These are phyloP conservation scores for Aspergillus pseudoglaucus DNA, from an alignment of 2,329 filamentous ascomycete genomes.

Conservation along the genomic window DNA sequence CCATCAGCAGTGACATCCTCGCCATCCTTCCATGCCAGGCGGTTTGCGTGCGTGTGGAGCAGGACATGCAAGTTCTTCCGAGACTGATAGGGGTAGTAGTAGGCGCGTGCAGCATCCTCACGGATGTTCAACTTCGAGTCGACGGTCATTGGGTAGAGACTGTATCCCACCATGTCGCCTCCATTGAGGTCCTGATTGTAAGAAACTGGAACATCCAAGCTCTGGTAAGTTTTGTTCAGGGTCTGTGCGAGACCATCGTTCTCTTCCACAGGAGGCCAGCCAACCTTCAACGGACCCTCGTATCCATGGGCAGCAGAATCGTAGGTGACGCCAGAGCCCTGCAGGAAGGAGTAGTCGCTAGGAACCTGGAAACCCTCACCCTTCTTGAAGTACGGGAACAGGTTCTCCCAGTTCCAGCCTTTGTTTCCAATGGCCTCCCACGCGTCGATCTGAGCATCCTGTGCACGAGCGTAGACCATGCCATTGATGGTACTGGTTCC, in stretches of 20 bases:
- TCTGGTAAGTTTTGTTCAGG: constrained; percentile 34
- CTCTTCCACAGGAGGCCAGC: constrained; percentile 18
- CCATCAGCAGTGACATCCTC: constrained; percentile 20
- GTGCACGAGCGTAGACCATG: constrained; percentile 35
- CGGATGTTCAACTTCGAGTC: constrained; percentile 33
- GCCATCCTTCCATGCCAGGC: constrained; percentile 32
- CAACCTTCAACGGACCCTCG: constrained; percentile 25
- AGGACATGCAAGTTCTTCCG: constrained; percentile 41
- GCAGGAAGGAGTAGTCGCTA: constrained; percentile 11
- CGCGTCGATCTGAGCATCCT: constrained; percentile 32
- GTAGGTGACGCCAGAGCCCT: constrained; percentile 21
- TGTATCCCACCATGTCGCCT: constrained; percentile 41
- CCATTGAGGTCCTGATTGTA: constrained; percentile 41
- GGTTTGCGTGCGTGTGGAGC: constrained; percentile 37
- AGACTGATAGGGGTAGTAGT: constrained; percentile 39
- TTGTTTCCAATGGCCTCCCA: constrained; percentile 30
- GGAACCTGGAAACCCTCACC: constrained; percentile 23
- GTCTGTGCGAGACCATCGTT: constrained; percentile 19
- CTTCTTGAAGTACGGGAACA: constrained; percentile 27
- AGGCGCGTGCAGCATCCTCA: constrained; percentile 44
- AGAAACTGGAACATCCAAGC: constrained; percentile 30
- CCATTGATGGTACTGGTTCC: constrained; percentile 42
- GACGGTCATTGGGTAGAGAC: constrained; percentile 38
- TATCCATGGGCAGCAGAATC: constrained; percentile 22
- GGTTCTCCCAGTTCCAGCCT: constrained; percentile 28